These are phyloP conservation scores for Pichia exigua DNA, from an alignment of 805 yeast species.

Conservation along the genomic window DNA sequence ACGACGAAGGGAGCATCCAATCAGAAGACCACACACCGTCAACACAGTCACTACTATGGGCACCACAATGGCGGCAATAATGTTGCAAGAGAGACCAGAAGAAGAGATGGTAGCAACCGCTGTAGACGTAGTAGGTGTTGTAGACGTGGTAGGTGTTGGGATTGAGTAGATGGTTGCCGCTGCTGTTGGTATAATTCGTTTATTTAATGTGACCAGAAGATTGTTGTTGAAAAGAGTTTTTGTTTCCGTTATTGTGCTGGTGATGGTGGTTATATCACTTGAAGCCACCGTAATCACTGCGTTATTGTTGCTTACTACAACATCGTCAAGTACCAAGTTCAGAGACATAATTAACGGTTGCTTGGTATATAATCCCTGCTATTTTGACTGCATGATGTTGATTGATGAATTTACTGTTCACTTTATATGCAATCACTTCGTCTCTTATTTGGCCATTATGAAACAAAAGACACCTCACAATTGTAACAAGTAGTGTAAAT, in stretches of 20 bases:
- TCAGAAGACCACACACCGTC: neutral
- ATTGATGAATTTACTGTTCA: too few relatives aligned
- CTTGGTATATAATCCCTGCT: too few relatives aligned
- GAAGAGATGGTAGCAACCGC: neutral
- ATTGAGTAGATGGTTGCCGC: neutral
- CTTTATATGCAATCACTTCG: neutral
- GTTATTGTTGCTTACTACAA: neutral
- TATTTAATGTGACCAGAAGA: neutral
- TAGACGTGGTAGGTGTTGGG: neutral
- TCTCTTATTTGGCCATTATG: neutral
- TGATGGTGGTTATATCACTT: conserved; percentile 1
- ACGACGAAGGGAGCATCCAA: neutral
- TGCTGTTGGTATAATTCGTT: neutral
- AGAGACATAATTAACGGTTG: neutral
- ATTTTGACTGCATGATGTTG: too few relatives aligned
- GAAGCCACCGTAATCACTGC: neutral
- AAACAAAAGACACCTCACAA: neutral
- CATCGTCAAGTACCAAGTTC: neutral
- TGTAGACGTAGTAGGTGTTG: neutral
- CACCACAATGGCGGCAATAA: conserved; percentile 14
- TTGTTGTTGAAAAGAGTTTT: neutral
- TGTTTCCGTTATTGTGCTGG: neutral
- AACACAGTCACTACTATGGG: neutral
- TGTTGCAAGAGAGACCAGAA: neutral
- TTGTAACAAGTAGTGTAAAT: neutral